A percentile compares a stretch with the other conserved stretches of the same genome.
Evolutionary conservation across 2,329 filamentous ascomycete species (phyloP).

Genomic region (Fusarium pseudonygamai): DNA sequence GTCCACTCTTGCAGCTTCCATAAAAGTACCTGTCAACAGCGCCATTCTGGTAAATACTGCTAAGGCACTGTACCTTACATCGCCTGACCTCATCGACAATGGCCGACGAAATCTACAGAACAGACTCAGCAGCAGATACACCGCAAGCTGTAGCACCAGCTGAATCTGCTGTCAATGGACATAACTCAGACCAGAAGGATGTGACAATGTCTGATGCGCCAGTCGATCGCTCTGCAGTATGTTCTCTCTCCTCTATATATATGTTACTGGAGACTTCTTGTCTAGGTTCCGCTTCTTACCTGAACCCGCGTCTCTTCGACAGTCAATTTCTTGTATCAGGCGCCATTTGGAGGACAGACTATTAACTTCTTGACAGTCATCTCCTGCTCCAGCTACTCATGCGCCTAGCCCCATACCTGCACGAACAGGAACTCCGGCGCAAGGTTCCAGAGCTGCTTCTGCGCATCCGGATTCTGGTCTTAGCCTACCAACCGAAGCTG

Average conservation of each 20-base stretch:
- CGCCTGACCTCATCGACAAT: conserved; percentile 32
- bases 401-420: conserved; percentile 55
- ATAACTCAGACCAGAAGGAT: conserved; percentile 48
- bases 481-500: conserved; percentile 67
- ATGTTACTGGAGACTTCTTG: background rate
- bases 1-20: conserved; percentile 1
- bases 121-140: conserved; percentile 31
- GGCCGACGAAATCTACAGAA: conserved; percentile 44
- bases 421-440: conserved; percentile 60
- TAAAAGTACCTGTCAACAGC: conserved; percentile 7
- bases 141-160: conserved; percentile 33
- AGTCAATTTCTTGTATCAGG: conserved; percentile 1
- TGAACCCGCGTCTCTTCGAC: background rate
- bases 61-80: background rate
- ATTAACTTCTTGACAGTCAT: conserved; percentile 45
- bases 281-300: background rate
- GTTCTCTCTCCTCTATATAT: background rate
- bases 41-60: background rate
- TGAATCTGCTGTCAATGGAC: conserved; percentile 35
- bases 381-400: conserved; percentile 50
- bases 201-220: conserved; percentile 56
- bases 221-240: conserved; percentile 53
- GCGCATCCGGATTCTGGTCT: conserved; percentile 63
- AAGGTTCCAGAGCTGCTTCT: conserved; percentile 65
- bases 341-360: background rate